phyloP scores from a whole-genome alignment of 345 rosid genomes.

The Syzygium aromaticum region DNA sequence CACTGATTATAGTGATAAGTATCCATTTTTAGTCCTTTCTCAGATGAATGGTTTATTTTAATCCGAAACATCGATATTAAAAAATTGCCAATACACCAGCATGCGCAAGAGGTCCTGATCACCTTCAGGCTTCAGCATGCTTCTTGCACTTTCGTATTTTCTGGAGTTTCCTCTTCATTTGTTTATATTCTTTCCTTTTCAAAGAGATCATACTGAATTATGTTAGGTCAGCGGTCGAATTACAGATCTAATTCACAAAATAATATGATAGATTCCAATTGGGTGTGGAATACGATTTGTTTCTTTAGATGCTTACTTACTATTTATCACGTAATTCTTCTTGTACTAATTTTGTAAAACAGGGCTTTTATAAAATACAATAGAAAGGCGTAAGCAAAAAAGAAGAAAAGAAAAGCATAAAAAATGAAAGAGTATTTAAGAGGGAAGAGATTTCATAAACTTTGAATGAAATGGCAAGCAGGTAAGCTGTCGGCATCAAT shows the following conservation, averaged over 20 bases:
- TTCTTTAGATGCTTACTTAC: neutral
- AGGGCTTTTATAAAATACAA: neutral
- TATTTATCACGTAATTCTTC: neutral
- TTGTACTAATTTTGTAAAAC: neutral
- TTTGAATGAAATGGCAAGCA: neutral
- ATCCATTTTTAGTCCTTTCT: neutral
- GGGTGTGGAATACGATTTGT: neutral
- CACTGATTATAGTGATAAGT: neutral
- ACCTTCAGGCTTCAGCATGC: neutral
- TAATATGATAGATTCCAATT: neutral
- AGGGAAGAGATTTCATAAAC: neutral
- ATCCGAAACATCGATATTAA: neutral
- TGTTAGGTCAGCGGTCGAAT: neutral
- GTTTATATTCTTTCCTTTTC: neutral
- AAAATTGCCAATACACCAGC: neutral
- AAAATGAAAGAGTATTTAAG: neutral
- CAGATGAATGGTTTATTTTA: neutral
- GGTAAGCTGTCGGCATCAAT: neutral
- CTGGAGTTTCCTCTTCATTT: neutral
- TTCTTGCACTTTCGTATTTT: neutral
- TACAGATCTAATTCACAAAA: neutral
- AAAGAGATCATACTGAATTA: neutral
- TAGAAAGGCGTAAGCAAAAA: neutral
- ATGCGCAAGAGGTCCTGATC: neutral
- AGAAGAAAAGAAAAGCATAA: neutral